Conservation (phyloP, 2,329 filamentous ascomycete species). For the Aureobasidium lini region DNA sequence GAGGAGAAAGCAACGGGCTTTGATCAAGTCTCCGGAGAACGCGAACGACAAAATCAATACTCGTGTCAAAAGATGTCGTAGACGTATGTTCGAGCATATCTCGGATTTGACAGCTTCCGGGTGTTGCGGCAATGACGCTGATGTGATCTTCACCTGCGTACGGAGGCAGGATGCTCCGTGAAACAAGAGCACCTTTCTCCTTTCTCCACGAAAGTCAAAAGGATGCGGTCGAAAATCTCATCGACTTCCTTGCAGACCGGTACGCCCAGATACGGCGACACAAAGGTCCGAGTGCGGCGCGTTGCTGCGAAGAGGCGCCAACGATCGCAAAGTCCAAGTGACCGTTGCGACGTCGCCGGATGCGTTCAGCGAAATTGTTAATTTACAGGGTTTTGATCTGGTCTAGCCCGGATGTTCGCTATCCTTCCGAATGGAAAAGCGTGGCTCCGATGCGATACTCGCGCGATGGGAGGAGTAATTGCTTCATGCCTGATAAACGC, state of each 20-base stretch:
- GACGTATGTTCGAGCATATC: not conserved
- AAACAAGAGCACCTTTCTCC: not conserved
- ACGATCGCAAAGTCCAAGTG: not conserved
- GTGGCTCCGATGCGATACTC: slow-evolving; percentile 1
- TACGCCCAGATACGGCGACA: slow-evolving; percentile 2
- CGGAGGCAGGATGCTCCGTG: not conserved
- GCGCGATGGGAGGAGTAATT: not conserved
- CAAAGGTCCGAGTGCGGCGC: slow-evolving; percentile 7
- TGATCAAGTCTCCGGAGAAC: not conserved
- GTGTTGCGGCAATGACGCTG: slow-evolving; percentile 8
- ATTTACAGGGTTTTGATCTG: not conserved
- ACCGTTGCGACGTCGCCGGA: slow-evolving; percentile 8
- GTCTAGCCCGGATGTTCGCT: not conserved
- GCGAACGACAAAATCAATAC: not conserved
- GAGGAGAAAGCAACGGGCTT: not conserved
- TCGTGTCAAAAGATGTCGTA: not conserved
- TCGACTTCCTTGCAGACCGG: not conserved
- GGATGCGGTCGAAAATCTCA: not conserved
- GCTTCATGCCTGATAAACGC: not conserved
- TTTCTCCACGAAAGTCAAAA: slow-evolving; percentile 1
- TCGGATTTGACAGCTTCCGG: not conserved
- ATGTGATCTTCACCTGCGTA: slow-evolving; percentile 8
- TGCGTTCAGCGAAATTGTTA: slow-evolving; percentile 7
- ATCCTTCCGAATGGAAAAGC: not conserved
- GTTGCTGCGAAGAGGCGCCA: not conserved